Evolutionary conservation across 495 filamentous ascomycete genomes (phyloP).

Genomic region (Melanomma pulvis-pyrius): DNA sequence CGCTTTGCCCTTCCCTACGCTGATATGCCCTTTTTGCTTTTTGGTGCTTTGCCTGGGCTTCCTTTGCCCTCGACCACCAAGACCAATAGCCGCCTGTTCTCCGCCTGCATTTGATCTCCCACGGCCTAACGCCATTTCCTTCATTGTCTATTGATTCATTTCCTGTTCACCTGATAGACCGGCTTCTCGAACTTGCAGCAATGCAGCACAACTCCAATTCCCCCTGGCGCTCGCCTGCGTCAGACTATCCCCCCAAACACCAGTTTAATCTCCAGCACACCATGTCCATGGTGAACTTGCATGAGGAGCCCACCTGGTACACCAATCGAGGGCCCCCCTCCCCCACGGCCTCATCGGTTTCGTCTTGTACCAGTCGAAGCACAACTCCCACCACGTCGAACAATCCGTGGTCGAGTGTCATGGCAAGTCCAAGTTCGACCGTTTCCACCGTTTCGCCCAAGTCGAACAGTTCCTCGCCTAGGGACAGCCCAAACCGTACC

Average conservation of each 20-base stretch:
- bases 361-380: slow-evolving; percentile 35
- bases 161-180: slow-evolving; percentile 35
- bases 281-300: slow-evolving; percentile 37
- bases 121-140: slow-evolving; percentile 30
- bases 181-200: slow-evolving; percentile 26
- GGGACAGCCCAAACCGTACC: slow-evolving; percentile 34
- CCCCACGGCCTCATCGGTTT: slow-evolving; percentile 34
- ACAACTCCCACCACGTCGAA: slow-evolving; percentile 32
- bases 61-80: slow-evolving; percentile 18
- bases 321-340: slow-evolving; percentile 30
- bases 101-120: slow-evolving; percentile 16
- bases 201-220: slow-evolving; percentile 36
- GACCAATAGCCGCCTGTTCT: slow-evolving; percentile 28
- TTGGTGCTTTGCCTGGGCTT: slow-evolving; percentile 25
- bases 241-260: slow-evolving; percentile 18
- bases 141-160: slow-evolving; percentile 30
- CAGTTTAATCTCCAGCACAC: slow-evolving; percentile 32
- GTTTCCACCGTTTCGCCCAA: slow-evolving; percentile 16
- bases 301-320: slow-evolving; percentile 32
- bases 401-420: slow-evolving; percentile 34
- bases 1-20: slow-evolving; percentile 18
- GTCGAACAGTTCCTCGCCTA: slow-evolving; percentile 27
- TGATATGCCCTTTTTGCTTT: slow-evolving; percentile 39
- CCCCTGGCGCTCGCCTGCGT: slow-evolving; percentile 28
- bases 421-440: slow-evolving; percentile 26